phyloP scores from a whole-genome alignment of 441 rosid species.

The Brassica hybrid region DNA sequence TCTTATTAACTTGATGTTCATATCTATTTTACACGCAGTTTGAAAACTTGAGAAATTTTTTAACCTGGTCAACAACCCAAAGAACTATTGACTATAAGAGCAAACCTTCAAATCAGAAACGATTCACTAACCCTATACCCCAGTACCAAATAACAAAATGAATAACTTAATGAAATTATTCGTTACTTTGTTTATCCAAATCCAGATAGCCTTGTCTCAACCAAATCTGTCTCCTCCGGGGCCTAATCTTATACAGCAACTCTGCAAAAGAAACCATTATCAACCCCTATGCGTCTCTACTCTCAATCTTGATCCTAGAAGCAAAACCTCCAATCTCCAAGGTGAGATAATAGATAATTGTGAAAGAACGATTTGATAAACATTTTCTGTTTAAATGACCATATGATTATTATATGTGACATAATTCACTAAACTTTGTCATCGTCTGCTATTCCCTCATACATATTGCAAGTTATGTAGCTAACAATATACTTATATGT shows the following conservation, averaged over 20 bases:
- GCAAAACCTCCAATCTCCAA: constrained; percentile 28
- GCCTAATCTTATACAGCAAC: constrained; percentile 13
- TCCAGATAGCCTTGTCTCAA: constrained; percentile 10
- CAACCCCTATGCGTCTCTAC: constrained; percentile 32
- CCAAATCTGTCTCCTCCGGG: neutral
- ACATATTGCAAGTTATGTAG: constrained; percentile 5
- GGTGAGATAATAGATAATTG: constrained; percentile 1
- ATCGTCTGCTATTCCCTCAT: neutral
- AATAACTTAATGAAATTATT: constrained; percentile 17
- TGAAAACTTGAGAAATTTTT: neutral
- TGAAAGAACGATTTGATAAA: neutral
- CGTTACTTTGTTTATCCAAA: constrained; percentile 11
- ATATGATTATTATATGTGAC: neutral
- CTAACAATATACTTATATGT: neutral
- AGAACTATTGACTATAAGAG: neutral
- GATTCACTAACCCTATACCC: neutral
- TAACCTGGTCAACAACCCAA: neutral
- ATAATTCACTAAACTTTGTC: neutral
- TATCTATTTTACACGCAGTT: neutral
- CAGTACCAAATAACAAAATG: constrained; percentile 21
- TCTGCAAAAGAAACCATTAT: constrained; percentile 32
- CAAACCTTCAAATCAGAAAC: neutral
- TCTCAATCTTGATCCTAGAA: constrained; percentile 33
- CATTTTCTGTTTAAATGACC: neutral
- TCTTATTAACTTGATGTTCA: neutral